phyloP scores from a whole-genome alignment of 2,329 filamentous ascomycete species.

The Penicillium sp. region DNA sequence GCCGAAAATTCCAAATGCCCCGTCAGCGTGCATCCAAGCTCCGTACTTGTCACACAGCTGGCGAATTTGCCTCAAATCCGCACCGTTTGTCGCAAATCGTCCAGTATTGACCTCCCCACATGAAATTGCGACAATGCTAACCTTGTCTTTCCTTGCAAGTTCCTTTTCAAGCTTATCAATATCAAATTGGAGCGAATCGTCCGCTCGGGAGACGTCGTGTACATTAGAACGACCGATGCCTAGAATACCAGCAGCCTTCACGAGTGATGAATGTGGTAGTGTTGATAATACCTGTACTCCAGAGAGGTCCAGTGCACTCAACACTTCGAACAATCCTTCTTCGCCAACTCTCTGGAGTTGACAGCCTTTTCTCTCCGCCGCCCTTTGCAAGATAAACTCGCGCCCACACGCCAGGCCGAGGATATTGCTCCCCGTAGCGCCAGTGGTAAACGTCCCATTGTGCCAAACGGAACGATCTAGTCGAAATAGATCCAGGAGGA shows the following conservation, averaged over 20 bases:
- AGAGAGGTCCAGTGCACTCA: constrained; percentile 60
- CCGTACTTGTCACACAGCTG: constrained; percentile 68
- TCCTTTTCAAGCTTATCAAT: constrained; percentile 62
- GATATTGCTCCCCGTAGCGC: constrained; percentile 64
- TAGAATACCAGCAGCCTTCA: constrained; percentile 78
- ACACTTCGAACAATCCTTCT: constrained; percentile 66
- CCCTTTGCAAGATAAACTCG: constrained; percentile 54
- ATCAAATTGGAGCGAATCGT: constrained; percentile 68
- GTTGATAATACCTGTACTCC: constrained; percentile 77
- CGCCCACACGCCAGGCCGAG: constrained; percentile 68
- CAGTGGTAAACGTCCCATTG: constrained; percentile 79
- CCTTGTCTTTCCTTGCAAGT: constrained; percentile 55
- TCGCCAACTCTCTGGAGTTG: constrained; percentile 59
- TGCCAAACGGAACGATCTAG: constrained; percentile 60
- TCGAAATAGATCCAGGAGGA: constrained; percentile 67
- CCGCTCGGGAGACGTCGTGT: constrained; percentile 52
- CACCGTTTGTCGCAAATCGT: constrained; percentile 65
- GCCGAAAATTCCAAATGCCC: constrained; percentile 83
- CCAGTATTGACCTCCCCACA: constrained; percentile 91
- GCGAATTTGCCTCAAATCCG: constrained; percentile 64
- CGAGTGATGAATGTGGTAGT: constrained; percentile 77
- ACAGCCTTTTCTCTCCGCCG: constrained; percentile 39
- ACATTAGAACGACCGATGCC: constrained; percentile 73
- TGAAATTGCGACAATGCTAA: constrained; percentile 76
- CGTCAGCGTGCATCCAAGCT: constrained; percentile 89